These are phyloP conservation scores for Mortierella sp. DNA, from an alignment of 371 early-diverging fungal genomes.

Conservation along the genomic window DNA sequence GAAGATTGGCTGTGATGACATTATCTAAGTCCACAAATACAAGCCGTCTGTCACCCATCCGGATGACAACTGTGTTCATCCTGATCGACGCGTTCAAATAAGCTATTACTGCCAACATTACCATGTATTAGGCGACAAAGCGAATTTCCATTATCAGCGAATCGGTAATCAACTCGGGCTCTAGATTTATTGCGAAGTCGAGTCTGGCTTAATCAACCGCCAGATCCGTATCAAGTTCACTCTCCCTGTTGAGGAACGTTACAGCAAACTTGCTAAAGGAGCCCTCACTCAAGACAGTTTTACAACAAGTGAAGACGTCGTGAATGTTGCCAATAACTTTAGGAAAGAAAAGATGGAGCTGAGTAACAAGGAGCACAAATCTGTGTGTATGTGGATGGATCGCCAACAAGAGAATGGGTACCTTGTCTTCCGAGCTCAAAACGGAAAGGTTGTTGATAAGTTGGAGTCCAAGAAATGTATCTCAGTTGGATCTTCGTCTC, in stretches of 20 bases:
- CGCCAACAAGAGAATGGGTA: not conserved
- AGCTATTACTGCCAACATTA: slow-evolving; percentile 10
- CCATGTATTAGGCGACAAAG: not conserved
- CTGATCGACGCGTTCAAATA: not conserved
- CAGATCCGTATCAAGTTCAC: slow-evolving; percentile 4
- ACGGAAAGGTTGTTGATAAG: not conserved
- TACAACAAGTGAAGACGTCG: not conserved
- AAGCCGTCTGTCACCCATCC: too few relatives aligned
- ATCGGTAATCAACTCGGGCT: not conserved
- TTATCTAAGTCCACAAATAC: too few relatives aligned
- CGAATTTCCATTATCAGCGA: slow-evolving; percentile 6
- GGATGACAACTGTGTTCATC: too few relatives aligned
- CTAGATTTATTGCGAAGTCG: not conserved
- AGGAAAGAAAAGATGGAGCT: slow-evolving; percentile 3
- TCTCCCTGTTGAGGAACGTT: slow-evolving; percentile 2
- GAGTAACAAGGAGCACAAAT: too few relatives aligned
- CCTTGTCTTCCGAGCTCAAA: slow-evolving; percentile 4
- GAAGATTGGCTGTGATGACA: too few relatives aligned
- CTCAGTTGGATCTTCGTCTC: not conserved
- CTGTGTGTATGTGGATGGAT: not conserved
- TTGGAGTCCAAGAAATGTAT: not conserved
- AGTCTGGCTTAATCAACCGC: slow-evolving; percentile 3
- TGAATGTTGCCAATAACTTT: not conserved
- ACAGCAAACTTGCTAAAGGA: not conserved
- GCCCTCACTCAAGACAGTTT: slow-evolving; percentile 1